These are phyloP conservation scores for Verticillium isaacii DNA, from an alignment of 2,329 filamentous ascomycete genomes.

Conservation along the genomic window DNA sequence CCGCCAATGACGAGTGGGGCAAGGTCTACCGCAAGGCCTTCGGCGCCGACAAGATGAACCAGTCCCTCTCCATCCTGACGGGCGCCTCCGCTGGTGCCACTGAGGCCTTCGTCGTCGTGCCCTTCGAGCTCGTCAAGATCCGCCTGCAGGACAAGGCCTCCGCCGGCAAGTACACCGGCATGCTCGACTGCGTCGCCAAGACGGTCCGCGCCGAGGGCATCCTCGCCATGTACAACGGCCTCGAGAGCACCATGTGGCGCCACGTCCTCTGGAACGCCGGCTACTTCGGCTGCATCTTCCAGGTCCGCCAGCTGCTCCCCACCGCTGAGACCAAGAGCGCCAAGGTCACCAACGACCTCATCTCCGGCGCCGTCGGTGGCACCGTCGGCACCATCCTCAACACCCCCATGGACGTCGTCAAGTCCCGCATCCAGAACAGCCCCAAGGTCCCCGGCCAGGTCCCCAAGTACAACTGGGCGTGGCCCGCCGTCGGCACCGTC, in stretches of 20 bases:
- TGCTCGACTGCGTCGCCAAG: slow-evolving; percentile 75
- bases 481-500: slow-evolving; percentile 78
- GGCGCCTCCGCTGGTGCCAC: slow-evolving; percentile 93
- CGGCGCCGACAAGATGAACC: slow-evolving; percentile 81
- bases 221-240: slow-evolving; percentile 89
- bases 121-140: slow-evolving; percentile 98
- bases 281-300: slow-evolving; percentile 98
- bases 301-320: slow-evolving; percentile 82
- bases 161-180: slow-evolving; percentile 79
- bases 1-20: slow-evolving; percentile 98
- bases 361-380: slow-evolving; percentile 83
- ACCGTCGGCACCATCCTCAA: slow-evolving; percentile 87
- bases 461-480: slow-evolving; percentile 99
- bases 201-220: slow-evolving; percentile 79
- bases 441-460: slow-evolving; percentile 73
- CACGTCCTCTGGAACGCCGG: slow-evolving; percentile 88
- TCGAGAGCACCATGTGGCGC: slow-evolving; percentile 95
- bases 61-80: slow-evolving; percentile 85
- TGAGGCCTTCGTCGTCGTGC: slow-evolving; percentile 94
- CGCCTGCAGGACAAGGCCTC: slow-evolving; percentile 93
- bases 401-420: slow-evolving; percentile 95
- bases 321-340: slow-evolving; percentile 72
- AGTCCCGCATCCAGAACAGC: slow-evolving; percentile 95
- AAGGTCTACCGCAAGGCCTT: slow-evolving; percentile 88
- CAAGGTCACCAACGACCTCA: slow-evolving; percentile 81